Base-by-base conservation (phyloP, 2,329 filamentous ascomycete species). In the Diaporthe vexans region DNA sequence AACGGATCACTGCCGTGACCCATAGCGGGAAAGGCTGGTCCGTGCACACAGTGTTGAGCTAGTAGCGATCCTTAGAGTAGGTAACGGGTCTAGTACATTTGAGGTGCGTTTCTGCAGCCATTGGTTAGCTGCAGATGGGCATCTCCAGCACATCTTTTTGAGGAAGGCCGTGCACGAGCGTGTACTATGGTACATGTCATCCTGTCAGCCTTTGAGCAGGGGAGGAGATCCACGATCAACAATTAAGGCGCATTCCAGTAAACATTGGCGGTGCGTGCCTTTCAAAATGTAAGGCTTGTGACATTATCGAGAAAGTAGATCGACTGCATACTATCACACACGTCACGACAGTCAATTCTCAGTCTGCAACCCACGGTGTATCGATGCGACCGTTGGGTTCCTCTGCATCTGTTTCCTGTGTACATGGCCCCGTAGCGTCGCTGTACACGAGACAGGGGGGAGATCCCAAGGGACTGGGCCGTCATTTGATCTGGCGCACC, bases 31-130 rank as follows among this genome's bases (percentile, higher is more conserved):
- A 24, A 6, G 21, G 13, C 13, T 68, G 63, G 63, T 68, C 63
- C 40, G 63, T 54, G 63, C 29, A 29, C 46, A 56, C 48, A 46
- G 70, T 65, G 33, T n/a, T 15, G 63, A 65, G 43, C 48, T 51
- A 51, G 48, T 19, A 10, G 48, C 1, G 21, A 51, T 3, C 21
- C 21, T 10, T 10, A 4, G 21, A 10, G 29, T 33, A 37, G 29
- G 29, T 29, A 29, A 29, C n/a, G 5, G 35, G 8, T 8, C 35
- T 8, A 17, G 56, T 58, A 58, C 33, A n/a, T 24, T 24, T 11
- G 56, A 67, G 61, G 19, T 37, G 63, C 57, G 13, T 37, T 37
- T 61, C 69, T 72, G 69, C 69, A 72, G 59, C 71, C 43, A 68
- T 33, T 52, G 59, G 35, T 40, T 73, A 73, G 71, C 37, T 40